Base-by-base conservation (phyloP, 768 basidiomycete genomes). In the Suillus subluteus region DNA sequence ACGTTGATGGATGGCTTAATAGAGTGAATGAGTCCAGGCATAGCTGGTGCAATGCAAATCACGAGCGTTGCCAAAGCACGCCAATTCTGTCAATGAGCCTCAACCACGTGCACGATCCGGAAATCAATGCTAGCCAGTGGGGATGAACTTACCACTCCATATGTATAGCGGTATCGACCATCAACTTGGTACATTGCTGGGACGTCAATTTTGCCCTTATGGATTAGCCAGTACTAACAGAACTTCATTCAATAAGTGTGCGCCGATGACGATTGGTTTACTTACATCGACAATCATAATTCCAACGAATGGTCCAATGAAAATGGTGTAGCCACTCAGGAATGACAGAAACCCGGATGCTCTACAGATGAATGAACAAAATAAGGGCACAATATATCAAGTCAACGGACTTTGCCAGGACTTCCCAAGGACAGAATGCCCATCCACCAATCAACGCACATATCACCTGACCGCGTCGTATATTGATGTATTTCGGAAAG, bases 361-460 rank as follows among this genome's bases (percentile, higher is more conserved):
- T 30, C 75, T 75, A 37, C 64, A 69, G 2, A 48, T 41, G 26
- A 41, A 26, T 50, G 12, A 23, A 16, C 18, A 3, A 38, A 21
- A 56, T 32, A 58, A 66, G 7, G 18, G 32, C 41, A 12, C 56
- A 23, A 26, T 6, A 26, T 69, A 44, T 66, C 32, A 12, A 37
- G 6, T 43, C 38, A 8, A 21, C 69, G 46, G 37, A 74, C 75
- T 80, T 83, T 4, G 82, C 82, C 40, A 96, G 80, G 63, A 96
- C 94, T 77, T 94, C 88, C 95, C 94, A 96, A 4, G 94, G 93
- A 68, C 87, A 88, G n/a, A 94, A 76, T 0, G 84, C 87, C 94
- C 95, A 96, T 0, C 92, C 92, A 3, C 92, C 92, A 6, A 96
- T 73, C 58, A 96, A 63, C 0, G 92, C 91, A 68, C 92, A 95